Evolutionary conservation across 2,329 filamentous ascomycete genomes (phyloP).

Genomic region (Aspergillus clavatus): DNA sequence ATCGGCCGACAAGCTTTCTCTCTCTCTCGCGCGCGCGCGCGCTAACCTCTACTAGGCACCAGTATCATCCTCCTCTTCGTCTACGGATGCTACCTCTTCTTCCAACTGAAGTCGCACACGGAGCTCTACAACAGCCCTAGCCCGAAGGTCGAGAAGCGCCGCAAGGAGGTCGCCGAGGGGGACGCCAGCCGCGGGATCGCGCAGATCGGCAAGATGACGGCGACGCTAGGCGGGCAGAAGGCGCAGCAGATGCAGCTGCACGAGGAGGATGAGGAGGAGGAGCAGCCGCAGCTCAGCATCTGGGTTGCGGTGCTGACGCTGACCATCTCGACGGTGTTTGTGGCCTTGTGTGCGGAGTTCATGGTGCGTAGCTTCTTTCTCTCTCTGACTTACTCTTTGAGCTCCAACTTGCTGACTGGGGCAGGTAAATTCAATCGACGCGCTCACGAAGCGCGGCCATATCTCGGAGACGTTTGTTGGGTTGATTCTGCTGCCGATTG

Average conservation of each 20-base stretch:
- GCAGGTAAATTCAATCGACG: conserved; percentile 53
- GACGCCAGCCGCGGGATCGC: conserved; percentile 48
- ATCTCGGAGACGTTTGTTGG: conserved; percentile 60
- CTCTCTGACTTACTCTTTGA: no score
- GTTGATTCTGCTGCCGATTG: conserved; percentile 60
- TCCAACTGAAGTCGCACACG: conserved; percentile 83
- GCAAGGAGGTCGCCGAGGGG: conserved; percentile 46
- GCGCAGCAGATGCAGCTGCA: conserved; percentile 45
- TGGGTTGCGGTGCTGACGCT: conserved; percentile 68
- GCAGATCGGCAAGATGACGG: conserved; percentile 50
- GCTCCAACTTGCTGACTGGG: no score
- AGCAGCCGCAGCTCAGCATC: conserved; percentile 70
- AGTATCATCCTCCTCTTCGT: conserved; percentile 78
- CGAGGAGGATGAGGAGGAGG: conserved; percentile 65
- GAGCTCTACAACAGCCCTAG: conserved; percentile 74
- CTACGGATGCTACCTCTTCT: conserved; percentile 78
- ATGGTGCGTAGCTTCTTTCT: conserved; percentile 43
- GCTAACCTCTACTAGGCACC: no score
- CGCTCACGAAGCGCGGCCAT: conserved; percentile 44
- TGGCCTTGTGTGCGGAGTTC: conserved; percentile 70
- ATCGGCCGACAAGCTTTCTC: no score
- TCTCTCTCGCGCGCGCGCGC: no score
- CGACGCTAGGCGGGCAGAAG: conserved; percentile 47
- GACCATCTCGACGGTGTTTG: conserved; percentile 66
- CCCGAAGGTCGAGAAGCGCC: conserved; percentile 65